Evolutionary conservation across 176 grass and related monocot species (phyloP).

Genomic region (Tuctoria greenei): DNA sequence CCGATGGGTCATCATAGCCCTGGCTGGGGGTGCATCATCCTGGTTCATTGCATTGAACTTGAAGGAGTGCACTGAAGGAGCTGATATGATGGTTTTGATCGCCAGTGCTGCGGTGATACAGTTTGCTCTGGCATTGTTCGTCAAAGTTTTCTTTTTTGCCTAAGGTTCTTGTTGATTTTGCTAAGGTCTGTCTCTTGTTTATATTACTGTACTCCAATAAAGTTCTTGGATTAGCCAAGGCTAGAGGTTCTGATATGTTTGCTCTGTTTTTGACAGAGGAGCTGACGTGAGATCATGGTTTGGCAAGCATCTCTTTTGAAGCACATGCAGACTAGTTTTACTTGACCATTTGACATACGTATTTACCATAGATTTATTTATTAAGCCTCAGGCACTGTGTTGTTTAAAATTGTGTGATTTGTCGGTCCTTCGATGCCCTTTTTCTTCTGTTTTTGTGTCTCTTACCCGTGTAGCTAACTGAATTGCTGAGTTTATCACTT

Average conservation of each 20-base stretch:
- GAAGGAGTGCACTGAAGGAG: conserved; percentile 64
- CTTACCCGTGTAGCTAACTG: background rate
- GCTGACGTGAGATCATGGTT: conserved; percentile 11
- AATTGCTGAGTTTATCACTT: conserved; percentile 11
- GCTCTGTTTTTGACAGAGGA: conserved; percentile 38
- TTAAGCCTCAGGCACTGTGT: conserved; percentile 14
- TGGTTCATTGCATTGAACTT: conserved; percentile 85
- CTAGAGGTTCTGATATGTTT: background rate
- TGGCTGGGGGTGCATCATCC: conserved; percentile 69
- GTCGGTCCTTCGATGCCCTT: background rate
- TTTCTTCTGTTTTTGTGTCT: background rate
- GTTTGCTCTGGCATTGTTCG: conserved; percentile 81
- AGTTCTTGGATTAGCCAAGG: background rate
- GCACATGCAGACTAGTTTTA: conserved; percentile 28
- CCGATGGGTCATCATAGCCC: conserved; percentile 77
- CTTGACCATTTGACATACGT: conserved; percentile 21
- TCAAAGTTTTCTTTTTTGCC: conserved; percentile 96
- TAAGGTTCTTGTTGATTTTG: conserved; percentile 44
- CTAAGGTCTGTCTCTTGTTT: conserved; percentile 37
- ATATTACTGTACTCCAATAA: background rate
- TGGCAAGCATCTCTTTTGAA: conserved; percentile 25
- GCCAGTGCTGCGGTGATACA: conserved; percentile 70
- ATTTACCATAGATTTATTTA: conserved; percentile 46
- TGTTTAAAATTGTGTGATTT: conserved; percentile 16
- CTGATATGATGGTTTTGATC: conserved; percentile 66